Base-by-base conservation (phyloP, 306 rosid species). In the Rosa lucieae region DNA sequence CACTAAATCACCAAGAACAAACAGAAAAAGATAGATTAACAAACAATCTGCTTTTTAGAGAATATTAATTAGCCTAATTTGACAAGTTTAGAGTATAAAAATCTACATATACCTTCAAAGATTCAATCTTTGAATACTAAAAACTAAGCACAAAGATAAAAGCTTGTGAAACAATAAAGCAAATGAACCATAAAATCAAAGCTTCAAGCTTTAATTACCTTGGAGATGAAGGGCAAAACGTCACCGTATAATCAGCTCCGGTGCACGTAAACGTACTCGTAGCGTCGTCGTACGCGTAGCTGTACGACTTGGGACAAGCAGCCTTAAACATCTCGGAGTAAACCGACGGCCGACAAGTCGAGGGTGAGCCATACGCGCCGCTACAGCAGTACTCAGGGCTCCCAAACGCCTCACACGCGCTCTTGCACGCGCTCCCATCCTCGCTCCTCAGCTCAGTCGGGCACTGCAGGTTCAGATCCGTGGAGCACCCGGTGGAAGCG, bases 371-470 rank as follows among this genome's bases (percentile, higher is more conserved):
- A 23, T 82, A 88, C 85, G 84, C 89, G 81, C 92, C 92, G 79
- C 90, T 88, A 55, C 92, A 88, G 37, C 99, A 95, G 62, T 95
- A 95, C 84, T 95, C 97, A 0, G 97, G 91, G 29, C 84, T 95
- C 6, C 91, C 97, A 79, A 95, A 95, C 47, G 99, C 99, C 83
- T 89, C 97, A 26, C 99, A 95, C 84, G 98, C 99, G 87, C 99
- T 95, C 85, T 83, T 95, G 40, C 99, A 95, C 87, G 98, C 99
- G 87, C 84, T 84, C 0, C 98, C 96, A 6, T 85, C 89, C 0
- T 83, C 89, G 0, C 84, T 89, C 47, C 78, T 92, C 42, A 95
- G 63, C 90, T 95, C 99, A 35, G 90, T 15, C 12, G 99, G 99
- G 49, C 99, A 95, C 58, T 83, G 90, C 66, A 32, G 82, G 89